Evolutionary conservation across 164 flowering plant genomes (phyloP).

Genomic region (Stephania yunnanensis): DNA sequence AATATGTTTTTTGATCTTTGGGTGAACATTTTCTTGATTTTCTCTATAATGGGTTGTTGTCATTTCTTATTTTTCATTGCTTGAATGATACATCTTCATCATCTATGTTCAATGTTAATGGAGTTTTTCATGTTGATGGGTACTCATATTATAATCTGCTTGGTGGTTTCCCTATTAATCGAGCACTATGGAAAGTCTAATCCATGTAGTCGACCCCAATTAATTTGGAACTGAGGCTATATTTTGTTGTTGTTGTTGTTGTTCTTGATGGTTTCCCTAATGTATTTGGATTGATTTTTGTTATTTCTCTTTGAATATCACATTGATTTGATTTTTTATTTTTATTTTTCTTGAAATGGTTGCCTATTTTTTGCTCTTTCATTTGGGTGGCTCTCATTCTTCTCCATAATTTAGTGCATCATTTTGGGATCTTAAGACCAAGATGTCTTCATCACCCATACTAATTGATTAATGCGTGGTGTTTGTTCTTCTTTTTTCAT

Average conservation of each 20-base stretch:
- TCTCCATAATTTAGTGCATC: background rate
- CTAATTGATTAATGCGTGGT: background rate
- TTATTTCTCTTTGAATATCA: background rate
- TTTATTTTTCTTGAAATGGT: background rate
- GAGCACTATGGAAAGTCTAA: too few species aligned
- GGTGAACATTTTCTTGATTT: background rate
- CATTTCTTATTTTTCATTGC: background rate
- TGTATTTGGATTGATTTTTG: background rate
- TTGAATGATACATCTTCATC: background rate
- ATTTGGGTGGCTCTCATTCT: background rate
- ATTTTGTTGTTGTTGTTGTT: too few species aligned
- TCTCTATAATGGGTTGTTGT: background rate
- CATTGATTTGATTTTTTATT: too few species aligned
- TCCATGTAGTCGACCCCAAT: too few species aligned
- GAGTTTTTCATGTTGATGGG: background rate
- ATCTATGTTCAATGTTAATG: background rate
- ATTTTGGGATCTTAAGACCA: background rate
- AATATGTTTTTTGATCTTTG: background rate
- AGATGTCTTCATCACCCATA: background rate
- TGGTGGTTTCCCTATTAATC: background rate
- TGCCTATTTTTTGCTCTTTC: background rate
- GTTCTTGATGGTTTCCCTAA: background rate
- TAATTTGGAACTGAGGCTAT: too few species aligned
- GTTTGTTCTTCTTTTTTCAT: conserved; percentile 10
- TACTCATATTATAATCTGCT: background rate